Conservation (phyloP, 306 rosid genomes). For the Vigna radiata region DNA sequence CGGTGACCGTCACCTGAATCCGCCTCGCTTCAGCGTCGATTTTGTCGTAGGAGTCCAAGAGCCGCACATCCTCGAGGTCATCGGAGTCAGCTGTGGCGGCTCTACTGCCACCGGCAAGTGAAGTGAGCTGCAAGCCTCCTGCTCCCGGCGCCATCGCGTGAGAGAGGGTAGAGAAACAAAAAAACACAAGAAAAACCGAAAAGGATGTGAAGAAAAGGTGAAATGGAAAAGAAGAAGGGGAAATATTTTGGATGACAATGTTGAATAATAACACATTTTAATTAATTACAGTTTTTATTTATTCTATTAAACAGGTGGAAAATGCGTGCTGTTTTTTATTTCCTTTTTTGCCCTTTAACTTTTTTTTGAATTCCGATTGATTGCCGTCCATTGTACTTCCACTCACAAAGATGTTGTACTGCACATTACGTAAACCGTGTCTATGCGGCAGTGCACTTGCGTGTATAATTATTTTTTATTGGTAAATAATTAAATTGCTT, state of each 20-base stretch:
- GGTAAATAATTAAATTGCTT: no score
- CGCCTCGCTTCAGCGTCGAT: conserved; percentile 49
- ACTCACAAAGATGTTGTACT: not conserved
- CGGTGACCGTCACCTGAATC: conserved; percentile 77
- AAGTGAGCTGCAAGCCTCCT: conserved; percentile 47
- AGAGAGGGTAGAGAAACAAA: not conserved
- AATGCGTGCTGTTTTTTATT: not conserved
- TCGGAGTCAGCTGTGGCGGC: conserved; percentile 38
- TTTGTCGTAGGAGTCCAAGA: conserved; percentile 70
- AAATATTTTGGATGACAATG: not conserved
- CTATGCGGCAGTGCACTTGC: no score
- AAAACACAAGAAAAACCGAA: not conserved
- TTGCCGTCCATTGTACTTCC: not conserved
- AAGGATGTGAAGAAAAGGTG: not conserved
- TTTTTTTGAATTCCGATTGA: not conserved
- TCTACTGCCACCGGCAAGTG: not conserved
- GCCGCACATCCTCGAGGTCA: conserved; percentile 78
- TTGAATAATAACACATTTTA: not conserved
- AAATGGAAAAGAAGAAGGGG: not conserved
- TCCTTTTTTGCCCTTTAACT: not conserved
- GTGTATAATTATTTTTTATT: no score
- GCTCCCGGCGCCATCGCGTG: conserved; percentile 37
- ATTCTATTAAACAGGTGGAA: not conserved
- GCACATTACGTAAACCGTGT: not conserved
- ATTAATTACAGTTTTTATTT: not conserved